Evolutionary conservation across 352 stramenopile genomes (phyloP).

Genomic region (Globisporangium cystogenes): DNA sequence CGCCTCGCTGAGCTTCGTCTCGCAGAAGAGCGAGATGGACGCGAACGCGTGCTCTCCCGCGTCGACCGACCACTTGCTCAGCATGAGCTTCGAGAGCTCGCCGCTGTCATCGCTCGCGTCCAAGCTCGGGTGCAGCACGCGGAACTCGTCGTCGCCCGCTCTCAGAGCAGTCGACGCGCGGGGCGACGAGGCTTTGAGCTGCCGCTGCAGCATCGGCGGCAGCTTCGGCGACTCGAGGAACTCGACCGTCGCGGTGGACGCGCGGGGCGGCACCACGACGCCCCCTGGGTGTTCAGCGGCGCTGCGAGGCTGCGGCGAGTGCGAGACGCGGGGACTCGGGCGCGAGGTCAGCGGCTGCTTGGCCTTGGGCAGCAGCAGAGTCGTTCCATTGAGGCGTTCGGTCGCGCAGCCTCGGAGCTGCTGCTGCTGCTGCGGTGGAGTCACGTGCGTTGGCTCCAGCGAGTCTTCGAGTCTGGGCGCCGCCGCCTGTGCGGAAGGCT

Average conservation of each 20-base stretch:
- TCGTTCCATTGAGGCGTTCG: background rate
- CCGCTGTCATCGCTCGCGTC: conserved; percentile 48
- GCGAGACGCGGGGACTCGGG: conserved; percentile 3
- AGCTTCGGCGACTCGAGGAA: conserved; percentile 28
- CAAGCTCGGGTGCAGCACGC: conserved; percentile 49
- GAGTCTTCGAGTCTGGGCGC: background rate
- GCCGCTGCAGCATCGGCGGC: conserved; percentile 31
- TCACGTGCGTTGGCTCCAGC: background rate
- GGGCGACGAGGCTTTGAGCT: conserved; percentile 3
- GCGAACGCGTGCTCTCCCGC: conserved; percentile 44
- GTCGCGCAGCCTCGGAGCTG: background rate
- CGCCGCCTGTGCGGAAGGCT: background rate
- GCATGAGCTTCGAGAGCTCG: conserved; percentile 51
- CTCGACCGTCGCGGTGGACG: conserved; percentile 24
- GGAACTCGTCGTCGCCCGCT: conserved; percentile 34
- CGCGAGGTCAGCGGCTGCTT: background rate
- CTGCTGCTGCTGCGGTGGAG: background rate
- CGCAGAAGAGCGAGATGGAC: conserved; percentile 66
- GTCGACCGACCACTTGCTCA: conserved; percentile 65
- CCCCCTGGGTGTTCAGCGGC: background rate
- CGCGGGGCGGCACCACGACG: conserved; percentile 18
- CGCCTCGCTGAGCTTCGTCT: conserved; percentile 78
- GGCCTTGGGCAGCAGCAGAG: background rate
- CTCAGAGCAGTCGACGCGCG: conserved; percentile 6
- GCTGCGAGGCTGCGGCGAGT: conserved; percentile 3